Evolutionary conservation across 1,284 basidiomycete species (phyloP).

Genomic region (Abortiporus biennis): DNA sequence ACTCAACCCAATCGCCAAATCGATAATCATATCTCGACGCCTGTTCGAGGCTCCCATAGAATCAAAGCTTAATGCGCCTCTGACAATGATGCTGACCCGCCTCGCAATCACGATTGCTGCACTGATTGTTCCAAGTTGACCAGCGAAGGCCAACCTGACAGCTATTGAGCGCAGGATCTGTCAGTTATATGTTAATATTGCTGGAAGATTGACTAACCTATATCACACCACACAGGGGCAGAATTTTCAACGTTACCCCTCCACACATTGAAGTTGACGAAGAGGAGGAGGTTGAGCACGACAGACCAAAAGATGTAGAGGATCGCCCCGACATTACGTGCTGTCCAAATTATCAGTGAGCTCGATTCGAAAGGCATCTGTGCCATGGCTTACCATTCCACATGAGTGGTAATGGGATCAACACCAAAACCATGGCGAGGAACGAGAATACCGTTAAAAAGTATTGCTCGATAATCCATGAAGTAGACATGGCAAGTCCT

Average conservation of each 20-base stretch:
- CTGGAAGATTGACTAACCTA: conserved; percentile 24
- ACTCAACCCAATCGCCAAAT: conserved; percentile 1
- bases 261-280: conserved; percentile 32
- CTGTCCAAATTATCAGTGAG: no score
- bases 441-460: conserved; percentile 3
- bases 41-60: conserved; percentile 18
- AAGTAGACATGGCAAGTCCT: no score
- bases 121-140: not conserved
- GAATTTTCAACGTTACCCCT: conserved; percentile 22
- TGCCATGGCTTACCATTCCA: not conserved
- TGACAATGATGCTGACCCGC: not conserved
- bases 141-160: not conserved
- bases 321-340: conserved; percentile 18
- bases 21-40: conserved; percentile 5
- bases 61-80: not conserved
- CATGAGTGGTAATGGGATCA: conserved; percentile 4
- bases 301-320: conserved; percentile 26
- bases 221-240: conserved; percentile 36
- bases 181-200: not conserved
- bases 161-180: conserved; percentile 7
- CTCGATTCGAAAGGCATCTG: no score
- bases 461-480: not conserved
- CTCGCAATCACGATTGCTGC: not conserved
- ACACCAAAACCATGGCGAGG: conserved; percentile 1
- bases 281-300: conserved; percentile 6